These are phyloP conservation scores for Polygonum aviculare DNA, from an alignment of 148 eudicot species.

Conservation along the genomic window DNA sequence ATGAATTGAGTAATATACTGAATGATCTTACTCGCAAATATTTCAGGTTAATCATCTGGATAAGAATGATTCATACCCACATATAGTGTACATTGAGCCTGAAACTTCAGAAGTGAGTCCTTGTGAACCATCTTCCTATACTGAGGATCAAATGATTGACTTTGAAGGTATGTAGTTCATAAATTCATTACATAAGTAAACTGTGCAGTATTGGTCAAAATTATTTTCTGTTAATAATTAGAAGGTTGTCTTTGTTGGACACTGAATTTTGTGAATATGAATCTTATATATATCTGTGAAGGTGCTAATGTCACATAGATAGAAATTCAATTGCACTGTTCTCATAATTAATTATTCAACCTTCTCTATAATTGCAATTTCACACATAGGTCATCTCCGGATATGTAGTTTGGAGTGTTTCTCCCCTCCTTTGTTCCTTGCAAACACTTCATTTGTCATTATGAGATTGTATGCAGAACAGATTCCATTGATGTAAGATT, in stretches of 20 bases:
- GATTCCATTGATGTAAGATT: background rate
- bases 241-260: background rate
- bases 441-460: background rate
- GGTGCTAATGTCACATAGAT: background rate
- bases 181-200: background rate
- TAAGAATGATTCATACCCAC: conserved; percentile 59
- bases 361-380: background rate
- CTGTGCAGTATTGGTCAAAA: background rate
- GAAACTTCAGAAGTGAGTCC: conserved; percentile 19
- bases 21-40: background rate
- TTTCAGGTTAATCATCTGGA: conserved; percentile 52
- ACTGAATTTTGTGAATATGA: background rate
- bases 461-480: background rate
- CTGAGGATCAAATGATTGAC: conserved; percentile 29
- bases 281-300: background rate
- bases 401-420: background rate
- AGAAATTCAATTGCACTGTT: background rate
- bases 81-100: conserved; percentile 50
- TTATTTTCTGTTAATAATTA: background rate
- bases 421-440: background rate
- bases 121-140: conserved; percentile 21
- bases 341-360: background rate
- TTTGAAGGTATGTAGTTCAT: conserved; percentile 51
- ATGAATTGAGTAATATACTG: background rate
- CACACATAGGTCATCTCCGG: background rate